Conservation (phyloP, 2,329 filamentous ascomycete species). For the Shiraia bambusicola region DNA sequence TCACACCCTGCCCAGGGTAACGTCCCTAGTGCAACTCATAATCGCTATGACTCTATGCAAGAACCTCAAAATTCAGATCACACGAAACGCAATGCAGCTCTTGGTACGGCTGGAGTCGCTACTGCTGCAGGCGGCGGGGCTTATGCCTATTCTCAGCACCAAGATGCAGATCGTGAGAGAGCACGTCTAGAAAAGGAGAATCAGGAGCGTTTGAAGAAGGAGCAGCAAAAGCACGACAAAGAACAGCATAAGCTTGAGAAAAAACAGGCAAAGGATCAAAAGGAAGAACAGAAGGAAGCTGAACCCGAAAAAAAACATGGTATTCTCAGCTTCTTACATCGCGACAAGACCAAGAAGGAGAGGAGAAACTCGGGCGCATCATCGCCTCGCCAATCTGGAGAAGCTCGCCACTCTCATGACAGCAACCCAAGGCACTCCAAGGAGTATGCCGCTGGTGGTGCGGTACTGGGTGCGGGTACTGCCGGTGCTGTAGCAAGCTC, state of each 20-base stretch:
- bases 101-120: slow-evolving; percentile 22
- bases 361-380: slow-evolving; percentile 14
- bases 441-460: slow-evolving; percentile 26
- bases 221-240: slow-evolving; percentile 23
- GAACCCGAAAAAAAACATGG: slow-evolving; percentile 40
- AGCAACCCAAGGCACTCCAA: slow-evolving; percentile 22
- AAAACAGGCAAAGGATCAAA: slow-evolving; percentile 15
- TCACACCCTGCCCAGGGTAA: slow-evolving; percentile 11
- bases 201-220: slow-evolving; percentile 25
- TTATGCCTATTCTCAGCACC: slow-evolving; percentile 31
- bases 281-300: slow-evolving; percentile 18
- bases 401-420: slow-evolving; percentile 10
- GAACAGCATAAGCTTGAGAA: slow-evolving; percentile 22
- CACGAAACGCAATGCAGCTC: slow-evolving; percentile 29
- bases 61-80: slow-evolving; percentile 21
- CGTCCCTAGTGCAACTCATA: slow-evolving; percentile 19
- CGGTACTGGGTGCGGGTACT: slow-evolving; percentile 21
- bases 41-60: slow-evolving; percentile 23
- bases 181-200: slow-evolving; percentile 28
- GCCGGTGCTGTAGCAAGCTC: slow-evolving; percentile 22
- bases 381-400: slow-evolving; percentile 18
- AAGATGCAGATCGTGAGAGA: slow-evolving; percentile 31
- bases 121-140: slow-evolving; percentile 31
- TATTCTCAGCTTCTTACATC: slow-evolving; percentile 45
- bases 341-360: slow-evolving; percentile 46